A percentile compares a stretch with the other conserved stretches of the same genome.
Conservation (phyloP, 2,329 filamentous ascomycete genomes). For the Aspergillus luchuensis region DNA sequence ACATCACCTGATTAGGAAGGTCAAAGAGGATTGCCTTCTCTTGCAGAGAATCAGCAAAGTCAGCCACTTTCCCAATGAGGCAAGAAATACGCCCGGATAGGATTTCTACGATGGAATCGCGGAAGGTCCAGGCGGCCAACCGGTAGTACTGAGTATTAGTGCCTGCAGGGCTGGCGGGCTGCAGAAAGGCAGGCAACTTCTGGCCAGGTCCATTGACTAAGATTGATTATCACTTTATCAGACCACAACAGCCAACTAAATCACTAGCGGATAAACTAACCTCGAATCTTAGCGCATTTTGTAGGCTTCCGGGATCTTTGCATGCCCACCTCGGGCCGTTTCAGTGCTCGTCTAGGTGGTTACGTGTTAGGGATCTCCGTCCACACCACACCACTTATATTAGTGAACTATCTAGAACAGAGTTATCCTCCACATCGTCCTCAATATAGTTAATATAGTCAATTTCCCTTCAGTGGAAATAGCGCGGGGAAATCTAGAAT, state of each 20-base stretch:
- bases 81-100: conserved; percentile 7
- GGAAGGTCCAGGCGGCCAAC: conserved; percentile 5
- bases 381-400: background rate
- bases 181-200: background rate
- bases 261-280: background rate
- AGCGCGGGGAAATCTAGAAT: background rate
- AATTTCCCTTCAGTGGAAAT: background rate
- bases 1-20: background rate
- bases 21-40: background rate
- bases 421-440: background rate
- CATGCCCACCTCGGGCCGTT: conserved; percentile 1
- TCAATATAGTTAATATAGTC: background rate
- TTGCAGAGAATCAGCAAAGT: background rate
- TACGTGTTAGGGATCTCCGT: background rate
- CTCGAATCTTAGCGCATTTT: background rate
- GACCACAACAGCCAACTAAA: too few relatives aligned
- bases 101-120: background rate
- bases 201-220: conserved; percentile 22
- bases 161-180: background rate
- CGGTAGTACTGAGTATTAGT: too few relatives aligned
- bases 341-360: background rate
- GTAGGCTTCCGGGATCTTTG: background rate
- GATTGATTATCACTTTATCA: background rate
- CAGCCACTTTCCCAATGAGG: conserved; percentile 3
- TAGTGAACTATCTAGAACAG: too few relatives aligned